Conservation (phyloP, 1,139 yeast genomes). For the Magnusiomyces fungicola region DNA sequence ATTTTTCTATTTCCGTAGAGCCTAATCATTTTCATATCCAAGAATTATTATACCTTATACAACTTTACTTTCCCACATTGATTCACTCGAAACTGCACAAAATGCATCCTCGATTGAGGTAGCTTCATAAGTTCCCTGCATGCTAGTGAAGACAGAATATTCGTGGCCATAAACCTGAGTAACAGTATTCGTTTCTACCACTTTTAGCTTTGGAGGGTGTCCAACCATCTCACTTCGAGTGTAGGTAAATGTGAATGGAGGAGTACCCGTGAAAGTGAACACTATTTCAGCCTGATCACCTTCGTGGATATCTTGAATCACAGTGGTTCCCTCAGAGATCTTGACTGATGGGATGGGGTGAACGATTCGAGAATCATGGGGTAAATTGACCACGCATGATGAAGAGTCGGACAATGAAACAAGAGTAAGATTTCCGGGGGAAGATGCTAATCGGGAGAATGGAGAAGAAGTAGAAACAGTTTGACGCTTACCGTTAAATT, state of each 20-base stretch:
- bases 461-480: constrained; percentile 51
- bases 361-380: constrained; percentile 35
- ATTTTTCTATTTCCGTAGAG: no score
- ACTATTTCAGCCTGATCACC: constrained; percentile 48
- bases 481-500: constrained; percentile 57
- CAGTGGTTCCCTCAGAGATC: constrained; percentile 65
- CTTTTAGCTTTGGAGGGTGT: constrained; percentile 36
- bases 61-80: background rate
- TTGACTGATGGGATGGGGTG: constrained; percentile 91
- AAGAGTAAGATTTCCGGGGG: constrained; percentile 68
- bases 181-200: constrained; percentile 72
- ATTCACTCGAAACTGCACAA: constrained; percentile 42
- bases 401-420: constrained; percentile 68
- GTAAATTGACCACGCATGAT: constrained; percentile 62
- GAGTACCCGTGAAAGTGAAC: constrained; percentile 47
- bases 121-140: constrained; percentile 94
- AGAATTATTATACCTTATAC: no score
- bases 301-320: constrained; percentile 80
- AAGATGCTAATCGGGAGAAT: constrained; percentile 69
- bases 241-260: constrained; percentile 47
- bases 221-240: constrained; percentile 42
- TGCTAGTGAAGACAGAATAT: constrained; percentile 64
- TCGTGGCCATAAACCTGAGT: constrained; percentile 61
- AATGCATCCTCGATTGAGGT: constrained; percentile 74
- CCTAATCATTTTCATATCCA: no score